Percentiles rank a stretch among this genome's conserved stretches.
These are phyloP conservation scores for Claviceps maximensis DNA, from an alignment of 2,329 filamentous ascomycete genomes.

Conservation along the genomic window DNA sequence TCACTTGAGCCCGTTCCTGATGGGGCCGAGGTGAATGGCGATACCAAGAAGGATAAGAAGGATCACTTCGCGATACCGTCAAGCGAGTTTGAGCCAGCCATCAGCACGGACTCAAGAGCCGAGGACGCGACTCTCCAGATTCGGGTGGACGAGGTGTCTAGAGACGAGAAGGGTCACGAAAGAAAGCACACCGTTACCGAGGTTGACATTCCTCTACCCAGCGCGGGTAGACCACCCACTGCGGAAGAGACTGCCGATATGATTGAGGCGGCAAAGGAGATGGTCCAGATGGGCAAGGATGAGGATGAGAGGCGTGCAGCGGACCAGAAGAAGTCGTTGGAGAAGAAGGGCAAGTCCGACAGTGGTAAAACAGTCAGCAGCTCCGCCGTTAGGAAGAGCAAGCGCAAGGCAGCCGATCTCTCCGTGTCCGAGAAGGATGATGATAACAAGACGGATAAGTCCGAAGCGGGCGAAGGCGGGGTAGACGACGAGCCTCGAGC, in stretches of 20 bases:
- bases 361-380: constrained; percentile 19
- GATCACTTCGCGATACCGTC: constrained; percentile 30
- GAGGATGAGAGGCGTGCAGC: constrained; percentile 27
- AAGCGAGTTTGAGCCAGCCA: constrained; percentile 34
- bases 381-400: constrained; percentile 37
- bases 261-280: constrained; percentile 74
- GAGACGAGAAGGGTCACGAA: constrained; percentile 43
- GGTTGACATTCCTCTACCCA: constrained; percentile 53
- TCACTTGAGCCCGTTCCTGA: constrained; percentile 19
- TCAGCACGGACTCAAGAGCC: constrained; percentile 37
- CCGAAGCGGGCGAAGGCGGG: constrained; percentile 17
- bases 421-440: constrained; percentile 47
- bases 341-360: constrained; percentile 24
- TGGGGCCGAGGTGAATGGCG: constrained; percentile 18
- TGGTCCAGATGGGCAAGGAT: constrained; percentile 60
- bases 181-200: constrained; percentile 61
- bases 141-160: constrained; percentile 50
- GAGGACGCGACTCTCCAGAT: constrained; percentile 53
- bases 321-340: constrained; percentile 24
- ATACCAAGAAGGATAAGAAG: constrained; percentile 16
- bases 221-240: constrained; percentile 51
- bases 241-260: constrained; percentile 70
- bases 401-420: constrained; percentile 65
- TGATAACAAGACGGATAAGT: constrained; percentile 24
- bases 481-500: constrained; percentile 32